phyloP scores from a whole-genome alignment of 2,329 filamentous ascomycete genomes.

The Chaetothyriales sp. region DNA sequence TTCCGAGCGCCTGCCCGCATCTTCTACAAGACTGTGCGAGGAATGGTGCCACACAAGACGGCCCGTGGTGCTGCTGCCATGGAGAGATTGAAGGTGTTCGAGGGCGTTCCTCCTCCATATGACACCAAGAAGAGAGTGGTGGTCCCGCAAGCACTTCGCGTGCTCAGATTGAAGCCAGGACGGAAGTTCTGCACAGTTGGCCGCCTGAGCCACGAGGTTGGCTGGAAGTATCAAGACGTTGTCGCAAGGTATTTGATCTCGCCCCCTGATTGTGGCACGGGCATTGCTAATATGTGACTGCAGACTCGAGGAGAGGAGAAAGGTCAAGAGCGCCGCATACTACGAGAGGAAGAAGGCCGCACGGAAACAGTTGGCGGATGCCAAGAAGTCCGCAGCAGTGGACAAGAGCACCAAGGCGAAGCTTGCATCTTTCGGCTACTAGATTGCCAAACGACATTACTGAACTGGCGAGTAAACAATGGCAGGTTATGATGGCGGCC shows the following conservation, averaged over 20 bases:
- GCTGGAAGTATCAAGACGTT: slow-evolving; percentile 99
- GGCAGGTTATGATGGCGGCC: not conserved
- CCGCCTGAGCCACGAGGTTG: slow-evolving; percentile 94
- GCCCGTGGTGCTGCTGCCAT: slow-evolving; percentile 89
- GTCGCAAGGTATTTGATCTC: slow-evolving; percentile 67
- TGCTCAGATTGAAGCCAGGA: slow-evolving; percentile 92
- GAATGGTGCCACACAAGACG: slow-evolving; percentile 99
- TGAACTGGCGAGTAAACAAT: not conserved
- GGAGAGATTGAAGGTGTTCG: slow-evolving; percentile 98
- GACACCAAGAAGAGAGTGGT: slow-evolving; percentile 99
- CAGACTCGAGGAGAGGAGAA: slow-evolving; percentile 98
- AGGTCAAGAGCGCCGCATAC: slow-evolving; percentile 98
- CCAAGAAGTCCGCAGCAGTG: slow-evolving; percentile 80
- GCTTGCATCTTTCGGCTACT: slow-evolving; percentile 85
- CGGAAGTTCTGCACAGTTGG: slow-evolving; percentile 99
- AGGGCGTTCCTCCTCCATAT: slow-evolving; percentile 96
- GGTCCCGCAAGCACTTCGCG: slow-evolving; percentile 91
- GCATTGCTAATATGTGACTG: slow-evolving; percentile 8
- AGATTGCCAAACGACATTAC: slow-evolving; percentile 25
- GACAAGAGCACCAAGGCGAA: slow-evolving; percentile 76
- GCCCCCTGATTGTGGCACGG: not conserved
- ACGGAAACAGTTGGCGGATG: slow-evolving; percentile 75
- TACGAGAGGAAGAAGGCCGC: slow-evolving; percentile 99
- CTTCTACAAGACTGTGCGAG: slow-evolving; percentile 99
- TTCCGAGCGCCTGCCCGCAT: slow-evolving; percentile 98